Base-by-base conservation (phyloP, 2,329 filamentous ascomycete genomes). In the Diaporthe aspalathi region DNA sequence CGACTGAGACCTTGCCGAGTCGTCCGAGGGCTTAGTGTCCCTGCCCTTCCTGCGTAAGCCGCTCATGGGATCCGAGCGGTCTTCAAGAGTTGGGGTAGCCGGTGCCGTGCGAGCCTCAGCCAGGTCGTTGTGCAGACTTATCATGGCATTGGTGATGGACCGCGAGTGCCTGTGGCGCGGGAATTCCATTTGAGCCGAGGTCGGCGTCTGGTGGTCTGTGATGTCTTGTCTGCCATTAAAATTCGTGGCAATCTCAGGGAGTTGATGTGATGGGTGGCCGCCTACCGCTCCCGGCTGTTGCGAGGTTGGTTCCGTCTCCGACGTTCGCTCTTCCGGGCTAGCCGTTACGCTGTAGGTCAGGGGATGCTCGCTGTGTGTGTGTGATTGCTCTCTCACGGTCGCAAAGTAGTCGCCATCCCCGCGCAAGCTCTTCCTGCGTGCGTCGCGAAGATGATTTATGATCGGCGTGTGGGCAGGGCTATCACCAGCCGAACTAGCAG, bases 331-430 rank as follows among this genome's bases (percentile, higher is more conserved):
- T 62, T 91, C 89, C 1, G 92, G 93, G 77, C 90, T 93, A 22
- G 89, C 92, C 45, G 89, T 90, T 62, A 93, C 87, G 78, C 92
- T 95, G 75, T 93, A 91, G 22, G 93, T 90, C 52, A 95, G 82
- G 24, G 93, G 93, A 79, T 95, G 93, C 67, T 94, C 92, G 62
- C 83, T 81, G 67, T 87, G 85, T 75, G 85, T 83, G 75, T 76
- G 77, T 43, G 80, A 66, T 49, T 68, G 68, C 14, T 73, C 72
- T 52, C 72, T 83, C 27, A 83, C 75, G 62, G 80, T 82, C 29
- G 83, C 78, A 72, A 90, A 89, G 75, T 87, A 88, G 81, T 89
- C 80, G 56, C 17, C 43, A 81, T 90, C 81, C 76, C 86, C 74
- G 77, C 88, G 79, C 75, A 90, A 74, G 79, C 87, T 84, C 82